Percentiles rank a stretch among this genome's conserved stretches.
phyloP scores from a whole-genome alignment of 768 basidiomycete species.

The Holtermannia corniformis region DNA sequence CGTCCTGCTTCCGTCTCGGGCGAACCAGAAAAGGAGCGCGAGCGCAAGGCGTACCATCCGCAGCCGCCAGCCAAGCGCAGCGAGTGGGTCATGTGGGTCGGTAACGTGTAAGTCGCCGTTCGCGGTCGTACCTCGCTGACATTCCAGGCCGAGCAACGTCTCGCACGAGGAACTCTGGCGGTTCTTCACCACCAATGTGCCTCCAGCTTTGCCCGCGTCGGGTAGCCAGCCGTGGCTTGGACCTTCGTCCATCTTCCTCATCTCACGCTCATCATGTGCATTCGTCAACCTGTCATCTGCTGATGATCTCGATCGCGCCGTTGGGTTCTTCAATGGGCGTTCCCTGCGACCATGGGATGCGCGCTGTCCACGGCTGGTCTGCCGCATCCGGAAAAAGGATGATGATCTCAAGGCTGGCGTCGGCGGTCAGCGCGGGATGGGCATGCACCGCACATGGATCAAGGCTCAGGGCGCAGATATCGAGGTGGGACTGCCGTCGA shows the following conservation, averaged over 20 bases:
- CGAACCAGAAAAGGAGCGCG: constrained; percentile 10
- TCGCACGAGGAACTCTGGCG: constrained; percentile 74
- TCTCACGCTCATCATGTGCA: constrained; percentile 87
- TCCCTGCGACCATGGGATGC: constrained; percentile 61
- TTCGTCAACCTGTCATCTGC: constrained; percentile 79
- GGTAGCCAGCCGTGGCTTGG: constrained; percentile 44
- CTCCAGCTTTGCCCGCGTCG: constrained; percentile 12
- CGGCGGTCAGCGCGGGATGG: constrained; percentile 76
- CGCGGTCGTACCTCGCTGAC: constrained; percentile 3
- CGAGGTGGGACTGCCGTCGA: constrained; percentile 25
- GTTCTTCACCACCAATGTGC: constrained; percentile 56
- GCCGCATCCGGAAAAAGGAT: constrained; percentile 65
- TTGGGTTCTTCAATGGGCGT: constrained; percentile 61
- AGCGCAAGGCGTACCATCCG: constrained; percentile 39
- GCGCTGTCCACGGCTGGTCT: constrained; percentile 68
- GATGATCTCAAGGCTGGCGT: constrained; percentile 86
- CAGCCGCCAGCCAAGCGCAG: constrained; percentile 53
- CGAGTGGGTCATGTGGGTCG: constrained; percentile 95
- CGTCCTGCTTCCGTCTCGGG: background rate
- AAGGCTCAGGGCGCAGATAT: constrained; percentile 48
- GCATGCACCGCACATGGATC: constrained; percentile 76
- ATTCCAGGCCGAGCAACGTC: constrained; percentile 51
- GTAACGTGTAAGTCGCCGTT: constrained; percentile 55
- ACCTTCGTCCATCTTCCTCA: constrained; percentile 78
- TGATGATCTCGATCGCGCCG: constrained; percentile 55